Evolutionary conservation across 2,329 filamentous ascomycete genomes (phyloP).

Genomic region (Elsinoe perseae): DNA sequence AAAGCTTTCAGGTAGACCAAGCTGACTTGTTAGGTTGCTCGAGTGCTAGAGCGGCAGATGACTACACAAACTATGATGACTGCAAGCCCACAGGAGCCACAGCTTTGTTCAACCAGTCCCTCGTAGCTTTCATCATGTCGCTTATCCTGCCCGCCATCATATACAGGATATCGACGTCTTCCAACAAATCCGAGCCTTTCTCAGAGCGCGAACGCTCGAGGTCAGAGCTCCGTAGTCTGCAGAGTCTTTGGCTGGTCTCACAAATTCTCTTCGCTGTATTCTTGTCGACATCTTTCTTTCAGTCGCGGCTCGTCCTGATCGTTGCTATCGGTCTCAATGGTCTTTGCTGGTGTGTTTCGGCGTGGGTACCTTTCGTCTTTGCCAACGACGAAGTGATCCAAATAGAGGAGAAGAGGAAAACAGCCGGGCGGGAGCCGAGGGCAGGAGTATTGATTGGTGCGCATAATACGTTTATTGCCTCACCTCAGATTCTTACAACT

Average conservation of each 20-base stretch:
- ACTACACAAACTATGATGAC: neutral
- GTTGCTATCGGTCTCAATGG: neutral
- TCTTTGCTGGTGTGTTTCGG: neutral
- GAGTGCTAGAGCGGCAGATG: neutral
- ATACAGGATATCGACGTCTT: neutral
- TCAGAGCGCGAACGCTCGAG: neutral
- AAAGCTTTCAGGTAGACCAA: too few species aligned
- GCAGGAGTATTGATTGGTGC: neutral
- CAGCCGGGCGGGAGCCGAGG: neutral
- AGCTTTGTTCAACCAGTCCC: neutral
- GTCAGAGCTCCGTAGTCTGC: neutral
- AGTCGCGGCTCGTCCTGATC: neutral
- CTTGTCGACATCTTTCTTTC: neutral
- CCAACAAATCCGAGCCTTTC: neutral
- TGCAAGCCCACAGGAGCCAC: neutral
- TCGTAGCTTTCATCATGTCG: slow-evolving; percentile 1
- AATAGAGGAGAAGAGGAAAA: slow-evolving; percentile 1
- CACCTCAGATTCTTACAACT: neutral
- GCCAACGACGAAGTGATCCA: slow-evolving; percentile 1
- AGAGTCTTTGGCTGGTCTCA: neutral
- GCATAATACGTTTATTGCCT: neutral
- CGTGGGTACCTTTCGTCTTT: neutral
- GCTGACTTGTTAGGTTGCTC: neutral
- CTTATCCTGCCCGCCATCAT: neutral
- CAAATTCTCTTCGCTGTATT: slow-evolving; percentile 1